These are phyloP conservation scores for Myxozyma neotropica DNA, from an alignment of 805 yeast genomes.

Conservation along the genomic window DNA sequence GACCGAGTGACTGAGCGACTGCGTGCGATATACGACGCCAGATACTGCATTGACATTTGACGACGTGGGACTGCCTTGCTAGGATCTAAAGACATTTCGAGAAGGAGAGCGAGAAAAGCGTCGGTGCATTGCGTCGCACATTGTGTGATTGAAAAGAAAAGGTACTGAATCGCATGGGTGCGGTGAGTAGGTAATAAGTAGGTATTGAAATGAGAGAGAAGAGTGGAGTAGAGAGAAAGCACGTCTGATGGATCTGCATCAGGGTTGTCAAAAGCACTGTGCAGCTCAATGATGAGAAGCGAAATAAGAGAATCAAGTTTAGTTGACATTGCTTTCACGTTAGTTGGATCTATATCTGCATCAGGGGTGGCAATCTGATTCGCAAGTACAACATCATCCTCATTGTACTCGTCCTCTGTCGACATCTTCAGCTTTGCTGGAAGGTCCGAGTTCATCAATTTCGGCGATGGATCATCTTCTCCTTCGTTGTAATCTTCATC, in stretches of 20 bases:
- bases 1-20: conserved; percentile 69
- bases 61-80: conserved; percentile 71
- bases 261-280: conserved; percentile 48
- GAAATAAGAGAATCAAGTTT: conserved; percentile 75
- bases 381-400: conserved; percentile 20
- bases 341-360: conserved; percentile 14
- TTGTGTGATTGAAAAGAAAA: conserved; percentile 80
- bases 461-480: conserved; percentile 33
- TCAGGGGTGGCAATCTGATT: conserved; percentile 17
- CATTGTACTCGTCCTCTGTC: conserved; percentile 7
- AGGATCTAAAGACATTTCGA: conserved; percentile 78
- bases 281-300: conserved; percentile 56
- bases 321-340: conserved; percentile 20
- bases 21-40: conserved; percentile 87
- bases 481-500: conserved; percentile 49
- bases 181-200: conserved; percentile 90
- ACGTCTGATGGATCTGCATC: conserved; percentile 63
- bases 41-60: conserved; percentile 87
- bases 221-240: conserved; percentile 66
- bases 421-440: not conserved
- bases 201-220: conserved; percentile 74
- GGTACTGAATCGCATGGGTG: conserved; percentile 83
- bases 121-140: conserved; percentile 81
- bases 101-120: conserved; percentile 75
- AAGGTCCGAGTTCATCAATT: not conserved